Percentiles rank a stretch among this genome's conserved stretches.
phyloP scores from a whole-genome alignment of 1,284 basidiomycete genomes.

The Ustanciosporium gigantosporum region DNA sequence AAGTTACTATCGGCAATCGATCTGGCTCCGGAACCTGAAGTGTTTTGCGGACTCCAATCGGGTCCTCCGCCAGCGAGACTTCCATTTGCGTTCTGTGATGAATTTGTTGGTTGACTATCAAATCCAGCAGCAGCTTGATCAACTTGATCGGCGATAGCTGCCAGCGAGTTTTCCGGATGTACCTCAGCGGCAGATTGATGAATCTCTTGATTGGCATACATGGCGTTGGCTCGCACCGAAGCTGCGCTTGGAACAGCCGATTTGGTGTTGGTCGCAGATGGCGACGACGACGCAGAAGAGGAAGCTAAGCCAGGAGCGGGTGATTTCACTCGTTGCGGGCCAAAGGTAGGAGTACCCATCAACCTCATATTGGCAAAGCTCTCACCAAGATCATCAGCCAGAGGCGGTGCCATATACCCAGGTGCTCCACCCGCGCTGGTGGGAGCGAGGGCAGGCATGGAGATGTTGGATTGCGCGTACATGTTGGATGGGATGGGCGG shows the following conservation, averaged over 20 bases:
- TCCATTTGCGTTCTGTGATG: conserved; percentile 10
- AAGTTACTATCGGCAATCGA: background rate
- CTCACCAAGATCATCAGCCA: conserved; percentile 48
- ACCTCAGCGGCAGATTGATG: conserved; percentile 50
- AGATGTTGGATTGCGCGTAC: conserved; percentile 52
- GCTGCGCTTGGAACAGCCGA: conserved; percentile 5
- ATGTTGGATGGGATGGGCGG: conserved; percentile 21
- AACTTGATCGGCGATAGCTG: conserved; percentile 48
- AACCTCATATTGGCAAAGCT: conserved; percentile 46
- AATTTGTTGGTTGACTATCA: conserved; percentile 8
- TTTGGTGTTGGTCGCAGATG: conserved; percentile 1
- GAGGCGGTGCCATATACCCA: conserved; percentile 25
- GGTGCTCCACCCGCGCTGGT: conserved; percentile 3
- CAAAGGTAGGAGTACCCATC: conserved; percentile 36
- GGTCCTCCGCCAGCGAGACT: conserved; percentile 1
- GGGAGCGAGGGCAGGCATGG: conserved; percentile 38
- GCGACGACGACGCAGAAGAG: background rate
- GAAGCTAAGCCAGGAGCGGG: conserved; percentile 6
- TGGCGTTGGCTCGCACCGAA: conserved; percentile 41
- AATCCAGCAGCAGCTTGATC: conserved; percentile 47
- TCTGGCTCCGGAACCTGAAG: background rate
- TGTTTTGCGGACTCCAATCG: conserved; percentile 14
- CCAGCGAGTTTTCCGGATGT: conserved; percentile 43
- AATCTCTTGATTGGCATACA: conserved; percentile 52
- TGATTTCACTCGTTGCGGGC: conserved; percentile 26